A percentile compares a stretch with the other conserved stretches of the same genome.
These are phyloP conservation scores for Cordyceps farinosa DNA, from an alignment of 2,329 filamentous ascomycete genomes.

Conservation along the genomic window DNA sequence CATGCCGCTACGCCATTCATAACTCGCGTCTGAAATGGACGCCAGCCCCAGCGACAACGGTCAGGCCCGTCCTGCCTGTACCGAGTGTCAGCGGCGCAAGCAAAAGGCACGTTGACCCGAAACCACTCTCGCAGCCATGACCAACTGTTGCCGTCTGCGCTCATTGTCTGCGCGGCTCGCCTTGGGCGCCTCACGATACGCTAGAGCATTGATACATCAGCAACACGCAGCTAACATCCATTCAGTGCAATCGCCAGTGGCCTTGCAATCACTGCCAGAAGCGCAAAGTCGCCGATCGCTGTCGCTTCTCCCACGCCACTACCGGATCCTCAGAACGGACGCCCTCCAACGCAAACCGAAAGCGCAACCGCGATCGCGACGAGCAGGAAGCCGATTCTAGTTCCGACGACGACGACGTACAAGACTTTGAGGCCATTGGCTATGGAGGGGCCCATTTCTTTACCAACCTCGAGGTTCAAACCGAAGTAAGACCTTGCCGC, in stretches of 20 bases:
- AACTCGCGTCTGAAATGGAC: constrained; percentile 13
- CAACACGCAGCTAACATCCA: constrained; percentile 18
- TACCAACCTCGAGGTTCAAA: constrained; percentile 25
- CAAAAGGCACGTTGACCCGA: constrained; percentile 32
- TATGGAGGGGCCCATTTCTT: constrained; percentile 35
- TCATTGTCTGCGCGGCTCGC: neutral
- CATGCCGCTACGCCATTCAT: neutral
- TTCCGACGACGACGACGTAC: constrained; percentile 23
- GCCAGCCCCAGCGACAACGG: constrained; percentile 18
- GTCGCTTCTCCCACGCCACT: constrained; percentile 29
- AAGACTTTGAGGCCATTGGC: constrained; percentile 34
- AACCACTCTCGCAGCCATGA: neutral
- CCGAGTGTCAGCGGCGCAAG: constrained; percentile 41
- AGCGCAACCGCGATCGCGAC: constrained; percentile 18
- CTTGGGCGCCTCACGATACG: neutral
- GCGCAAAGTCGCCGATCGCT: constrained; percentile 37
- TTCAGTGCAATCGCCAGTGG: constrained; percentile 39
- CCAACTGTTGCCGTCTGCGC: neutral
- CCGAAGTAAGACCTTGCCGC: constrained; percentile 24
- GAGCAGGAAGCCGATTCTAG: constrained; percentile 23
- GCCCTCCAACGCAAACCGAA: constrained; percentile 4
- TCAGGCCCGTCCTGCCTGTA: constrained; percentile 36
- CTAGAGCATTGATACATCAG: neutral
- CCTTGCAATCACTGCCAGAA: constrained; percentile 39
- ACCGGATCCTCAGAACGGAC: constrained; percentile 24